Evolutionary conservation across 176 grass and related monocot genomes (phyloP), one percentile per base, ranked within the genome.

Genomic region (Oryza nivara): DNA sequence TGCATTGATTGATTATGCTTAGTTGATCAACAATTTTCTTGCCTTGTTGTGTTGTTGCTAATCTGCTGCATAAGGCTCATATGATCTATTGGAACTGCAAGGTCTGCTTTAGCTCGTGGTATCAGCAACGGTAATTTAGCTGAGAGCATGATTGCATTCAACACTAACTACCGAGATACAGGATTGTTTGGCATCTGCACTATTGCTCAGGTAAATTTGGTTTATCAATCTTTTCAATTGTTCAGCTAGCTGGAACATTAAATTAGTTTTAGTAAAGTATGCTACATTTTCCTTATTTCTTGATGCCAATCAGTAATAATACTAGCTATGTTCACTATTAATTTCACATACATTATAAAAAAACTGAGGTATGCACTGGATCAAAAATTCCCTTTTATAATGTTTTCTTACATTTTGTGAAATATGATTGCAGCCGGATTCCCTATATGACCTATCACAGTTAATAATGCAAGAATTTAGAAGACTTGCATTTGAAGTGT

Each of bases 171-270:
- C 75, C 71, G 89, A 41, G 96, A 99, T 78, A 94, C 83, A 75
- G 96, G 96, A 61, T 84, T 99, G 89, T 96, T 99, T 82, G 96
- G 96, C 65, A 84, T 99, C 75, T 99, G 92, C 69, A 86, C 86
- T 67, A 79, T 45, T 84, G 88, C 93, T 61, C 47, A 6, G 87
- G 96, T 95, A 92, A 93, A 88, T 34, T 89, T 63, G 45, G 8
- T 75, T 88, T 68, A 51, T 85, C 30, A 82, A 70, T 70, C 34
- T 68, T 66, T 5, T 86, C 56, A 7, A 45, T 40, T 36, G 7
- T 82, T 70, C 52, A 70, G 43, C 19, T 66, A 72, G 72, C 26
- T 61, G 81, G 7, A 75, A 34, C 70, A 70, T 88, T 26, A 15
- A 61, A 82, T 82, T 41, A 67, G 20, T 64, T 51, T 46, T 19